Conservation (phyloP, 2,329 filamentous ascomycete species). For the Colletotrichum australisinense region DNA sequence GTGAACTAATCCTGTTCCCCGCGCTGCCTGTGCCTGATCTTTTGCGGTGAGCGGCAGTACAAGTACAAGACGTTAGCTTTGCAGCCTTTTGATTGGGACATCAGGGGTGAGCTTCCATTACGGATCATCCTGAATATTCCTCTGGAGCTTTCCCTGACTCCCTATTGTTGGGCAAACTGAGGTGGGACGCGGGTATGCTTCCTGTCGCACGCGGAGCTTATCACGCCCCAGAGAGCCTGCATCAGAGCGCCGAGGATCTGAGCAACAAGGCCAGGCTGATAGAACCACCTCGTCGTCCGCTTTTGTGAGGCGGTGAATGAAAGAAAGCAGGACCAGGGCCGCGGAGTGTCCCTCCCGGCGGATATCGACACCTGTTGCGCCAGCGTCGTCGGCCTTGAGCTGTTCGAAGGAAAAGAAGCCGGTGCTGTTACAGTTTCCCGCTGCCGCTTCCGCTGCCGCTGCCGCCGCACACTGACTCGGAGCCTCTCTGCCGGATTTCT, state of each 20-base stretch:
- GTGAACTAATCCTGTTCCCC: constrained; percentile 15
- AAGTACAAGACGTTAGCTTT: constrained; percentile 14
- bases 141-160: constrained; percentile 5
- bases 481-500: constrained; percentile 8
- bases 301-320: constrained; percentile 33
- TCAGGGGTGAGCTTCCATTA: constrained; percentile 4
- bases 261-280: constrained; percentile 16
- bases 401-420: not conserved
- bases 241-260: constrained; percentile 35
- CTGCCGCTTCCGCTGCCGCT: not conserved
- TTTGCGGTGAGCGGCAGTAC: constrained; percentile 29
- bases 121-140: constrained; percentile 11
- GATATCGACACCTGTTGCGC: constrained; percentile 20
- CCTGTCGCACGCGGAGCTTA: constrained; percentile 35
- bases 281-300: constrained; percentile 20
- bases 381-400: constrained; percentile 2
- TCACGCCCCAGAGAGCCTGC: constrained; percentile 24
- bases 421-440: not conserved
- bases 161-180: not conserved
- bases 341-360: constrained; percentile 15
- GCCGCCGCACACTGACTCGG: constrained; percentile 9
- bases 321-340: constrained; percentile 7
- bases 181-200: constrained; percentile 29
- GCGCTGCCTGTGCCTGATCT: constrained; percentile 26
- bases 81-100: constrained; percentile 13